phyloP scores from a whole-genome alignment of 768 basidiomycete genomes.

The Termitomyces sp. region DNA sequence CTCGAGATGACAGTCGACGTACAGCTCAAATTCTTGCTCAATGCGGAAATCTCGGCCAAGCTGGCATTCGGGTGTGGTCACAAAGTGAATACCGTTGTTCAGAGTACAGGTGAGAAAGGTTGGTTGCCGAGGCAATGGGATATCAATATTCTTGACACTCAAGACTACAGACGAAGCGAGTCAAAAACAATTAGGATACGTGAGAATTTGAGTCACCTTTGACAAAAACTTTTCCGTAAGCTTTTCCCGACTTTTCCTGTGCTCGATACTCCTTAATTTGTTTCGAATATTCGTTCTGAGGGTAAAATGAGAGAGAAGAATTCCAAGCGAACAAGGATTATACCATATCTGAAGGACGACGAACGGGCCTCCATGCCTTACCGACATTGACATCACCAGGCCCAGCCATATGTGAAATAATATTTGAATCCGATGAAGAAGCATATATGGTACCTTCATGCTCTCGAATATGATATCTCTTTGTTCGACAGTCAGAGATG shows the following conservation, averaged over 20 bases:
- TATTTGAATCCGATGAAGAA: constrained; percentile 66
- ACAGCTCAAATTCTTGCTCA: constrained; percentile 91
- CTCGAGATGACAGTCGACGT: constrained; percentile 22
- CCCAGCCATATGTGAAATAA: constrained; percentile 61
- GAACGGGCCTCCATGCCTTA: constrained; percentile 81
- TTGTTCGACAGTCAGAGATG: constrained; percentile 16
- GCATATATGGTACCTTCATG: constrained; percentile 77
- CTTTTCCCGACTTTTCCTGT: constrained; percentile 73
- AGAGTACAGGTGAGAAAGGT: constrained; percentile 81
- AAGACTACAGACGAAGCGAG: constrained; percentile 50
- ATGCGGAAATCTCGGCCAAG: constrained; percentile 57
- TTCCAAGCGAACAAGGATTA: constrained; percentile 14
- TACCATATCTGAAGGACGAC: constrained; percentile 94
- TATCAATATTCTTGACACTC: constrained; percentile 62
- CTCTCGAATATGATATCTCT: constrained; percentile 83
- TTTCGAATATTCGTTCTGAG: constrained; percentile 88
- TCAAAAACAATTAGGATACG: neutral
- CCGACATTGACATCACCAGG: constrained; percentile 83
- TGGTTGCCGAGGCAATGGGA: constrained; percentile 74
- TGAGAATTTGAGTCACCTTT: constrained; percentile 51
- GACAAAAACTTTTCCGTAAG: constrained; percentile 91
- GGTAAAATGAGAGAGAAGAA: constrained; percentile 5
- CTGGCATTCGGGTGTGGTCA: constrained; percentile 79
- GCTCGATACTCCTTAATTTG: constrained; percentile 80
- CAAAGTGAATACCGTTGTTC: constrained; percentile 96